Conservation (phyloP, 163 green algal species). For the Scenedesmus sp. region DNA sequence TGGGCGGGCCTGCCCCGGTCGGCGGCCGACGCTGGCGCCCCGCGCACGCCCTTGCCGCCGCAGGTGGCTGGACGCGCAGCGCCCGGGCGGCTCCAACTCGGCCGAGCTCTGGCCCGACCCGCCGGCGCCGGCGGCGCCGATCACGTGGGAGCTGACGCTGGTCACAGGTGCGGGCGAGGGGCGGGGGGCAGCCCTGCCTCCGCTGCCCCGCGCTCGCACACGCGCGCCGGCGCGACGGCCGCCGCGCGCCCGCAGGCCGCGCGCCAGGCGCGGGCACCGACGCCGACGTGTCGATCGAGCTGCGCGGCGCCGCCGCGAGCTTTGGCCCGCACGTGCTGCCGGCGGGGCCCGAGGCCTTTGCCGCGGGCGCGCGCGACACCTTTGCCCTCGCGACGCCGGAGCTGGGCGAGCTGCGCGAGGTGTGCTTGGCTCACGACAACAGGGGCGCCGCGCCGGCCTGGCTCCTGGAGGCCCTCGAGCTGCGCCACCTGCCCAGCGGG, state of each 20-base stretch:
- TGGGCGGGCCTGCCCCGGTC: too few species aligned
- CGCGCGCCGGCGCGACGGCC: too few species aligned
- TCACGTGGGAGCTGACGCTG: slow-evolving; percentile 25
- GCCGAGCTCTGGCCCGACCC: slow-evolving; percentile 32
- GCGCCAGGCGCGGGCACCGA: slow-evolving; percentile 24
- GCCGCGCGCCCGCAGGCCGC: slow-evolving; percentile 1
- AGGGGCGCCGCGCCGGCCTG: slow-evolving; percentile 52
- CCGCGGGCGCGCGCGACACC: neutral
- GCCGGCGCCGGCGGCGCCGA: neutral
- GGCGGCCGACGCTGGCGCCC: neutral
- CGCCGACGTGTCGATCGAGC: slow-evolving; percentile 21
- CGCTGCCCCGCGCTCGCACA: neutral
- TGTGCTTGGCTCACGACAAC: slow-evolving; percentile 67
- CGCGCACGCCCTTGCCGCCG: neutral
- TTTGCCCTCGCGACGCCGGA: slow-evolving; percentile 22
- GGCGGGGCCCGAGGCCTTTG: slow-evolving; percentile 36
- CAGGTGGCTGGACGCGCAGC: slow-evolving; percentile 30
- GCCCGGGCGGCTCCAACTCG: neutral
- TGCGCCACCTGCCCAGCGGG: slow-evolving; percentile 7
- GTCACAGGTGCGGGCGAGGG: slow-evolving; percentile 9
- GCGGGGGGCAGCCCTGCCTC: neutral
- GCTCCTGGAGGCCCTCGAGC: slow-evolving; percentile 62
- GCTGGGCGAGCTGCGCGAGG: slow-evolving; percentile 48
- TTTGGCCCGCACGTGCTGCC: slow-evolving; percentile 27
- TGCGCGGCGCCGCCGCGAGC: neutral